Percentiles rank a stretch among this genome's conserved stretches.
Evolutionary conservation across 2,329 filamentous ascomycete genomes (phyloP).

Genomic region (Didymosphaeria variabile): DNA sequence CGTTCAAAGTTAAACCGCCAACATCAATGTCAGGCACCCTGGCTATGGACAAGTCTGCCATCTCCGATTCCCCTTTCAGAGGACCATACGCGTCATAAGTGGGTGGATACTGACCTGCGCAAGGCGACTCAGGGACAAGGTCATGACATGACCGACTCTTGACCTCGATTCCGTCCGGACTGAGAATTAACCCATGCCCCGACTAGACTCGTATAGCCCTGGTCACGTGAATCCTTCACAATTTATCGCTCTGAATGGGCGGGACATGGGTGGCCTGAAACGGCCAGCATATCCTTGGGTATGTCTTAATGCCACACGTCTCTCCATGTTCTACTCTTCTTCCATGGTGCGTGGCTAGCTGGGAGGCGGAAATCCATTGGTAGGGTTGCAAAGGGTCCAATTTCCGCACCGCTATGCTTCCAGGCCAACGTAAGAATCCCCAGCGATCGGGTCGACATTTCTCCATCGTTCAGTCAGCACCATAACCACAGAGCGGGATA

Average conservation of each 20-base stretch:
- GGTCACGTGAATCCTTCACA: background rate
- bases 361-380: background rate
- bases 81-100: background rate
- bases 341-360: background rate
- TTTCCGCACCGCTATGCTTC: background rate
- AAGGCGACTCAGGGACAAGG: background rate
- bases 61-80: background rate
- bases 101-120: background rate
- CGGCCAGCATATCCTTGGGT: background rate
- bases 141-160: background rate
- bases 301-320: constrained; percentile 2
- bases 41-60: background rate
- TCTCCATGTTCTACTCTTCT: background rate
- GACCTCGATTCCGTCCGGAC: background rate
- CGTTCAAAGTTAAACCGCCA: background rate
- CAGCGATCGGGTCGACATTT: constrained; percentile 14
- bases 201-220: background rate
- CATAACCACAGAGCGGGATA: constrained; percentile 11
- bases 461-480: constrained; percentile 11
- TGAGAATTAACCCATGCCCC: background rate
- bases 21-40: background rate
- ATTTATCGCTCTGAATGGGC: background rate
- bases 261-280: background rate
- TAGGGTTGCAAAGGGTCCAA: background rate
- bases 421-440: constrained; percentile 8